Base-by-base conservation (phyloP, 2,329 filamentous ascomycete genomes). In the Simplicillium aogashimaense region DNA sequence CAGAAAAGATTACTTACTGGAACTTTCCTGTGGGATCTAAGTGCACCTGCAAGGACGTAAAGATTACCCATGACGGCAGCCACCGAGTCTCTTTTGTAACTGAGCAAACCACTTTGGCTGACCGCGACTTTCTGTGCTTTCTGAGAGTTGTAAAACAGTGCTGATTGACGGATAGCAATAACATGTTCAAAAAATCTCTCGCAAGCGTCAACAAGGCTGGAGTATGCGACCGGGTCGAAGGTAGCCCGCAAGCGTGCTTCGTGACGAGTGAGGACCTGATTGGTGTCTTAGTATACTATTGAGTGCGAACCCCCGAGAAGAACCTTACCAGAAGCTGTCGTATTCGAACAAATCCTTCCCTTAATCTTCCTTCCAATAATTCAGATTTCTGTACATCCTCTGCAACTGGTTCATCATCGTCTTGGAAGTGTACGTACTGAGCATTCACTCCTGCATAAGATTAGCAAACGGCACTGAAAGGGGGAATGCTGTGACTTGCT, bases 121-220 rank as follows among this genome's bases (percentile, higher is more conserved):
- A 66, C 65, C 10, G 67, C 69, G n/a, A 66, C 58, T 9, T 68
- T 61, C 7, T 12, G 5, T 45, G 70, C 66, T 43, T 70, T 69
- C 37, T 68, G 61, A 2, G 72, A 69, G 42, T 75, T 69, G 50
- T 77, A 77, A 49, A 74, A 74, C 13, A 78, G 55, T 2, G 70
- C 72, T 3, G 73, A 72, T 49, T 78, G 74, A 7, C 75, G 69
- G 4, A 78, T 66, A 14, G 71, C 64, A 18, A 78, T 68, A 41
- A 77, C 63, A 44, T 76, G 70, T 45, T 78, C 74, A 46, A 78
- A 76, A 59, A 78, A 77, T 4, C 64, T 63, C 51, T 78, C 74
- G 40, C 70, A 75, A 7, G 66, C 62, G 45, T 71, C 67, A 36
- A 75, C 71, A 6, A 78, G 65, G 12, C 66, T 72, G 3, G 67